Conservation (phyloP, 2,329 filamentous ascomycete genomes). For the Cordyceps cicadae region DNA sequence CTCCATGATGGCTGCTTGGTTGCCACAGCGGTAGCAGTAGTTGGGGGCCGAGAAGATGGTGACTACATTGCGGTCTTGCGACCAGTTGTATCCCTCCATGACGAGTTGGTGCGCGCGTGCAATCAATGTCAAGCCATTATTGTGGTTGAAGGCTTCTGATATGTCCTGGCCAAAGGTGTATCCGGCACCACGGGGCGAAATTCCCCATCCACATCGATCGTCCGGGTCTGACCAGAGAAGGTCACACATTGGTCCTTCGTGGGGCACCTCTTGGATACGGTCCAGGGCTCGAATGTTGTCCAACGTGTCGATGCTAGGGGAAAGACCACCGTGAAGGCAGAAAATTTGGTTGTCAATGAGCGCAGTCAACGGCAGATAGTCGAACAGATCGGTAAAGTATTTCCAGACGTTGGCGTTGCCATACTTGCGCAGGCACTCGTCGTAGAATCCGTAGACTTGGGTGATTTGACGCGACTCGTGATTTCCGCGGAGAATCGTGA, state of each 20-base stretch:
- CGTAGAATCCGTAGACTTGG: slow-evolving; percentile 98
- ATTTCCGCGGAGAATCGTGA: slow-evolving; percentile 94
- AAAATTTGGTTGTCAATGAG: slow-evolving; percentile 99
- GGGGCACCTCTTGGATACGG: slow-evolving; percentile 95
- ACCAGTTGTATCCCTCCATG: slow-evolving; percentile 99
- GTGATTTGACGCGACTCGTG: slow-evolving; percentile 97
- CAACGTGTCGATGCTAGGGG: slow-evolving; percentile 89
- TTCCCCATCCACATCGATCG: slow-evolving; percentile 92
- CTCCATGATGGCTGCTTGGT: slow-evolving; percentile 99
- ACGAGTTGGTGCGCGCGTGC: slow-evolving; percentile 95
- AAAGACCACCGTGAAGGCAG: slow-evolving; percentile 93
- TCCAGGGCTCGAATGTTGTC: slow-evolving; percentile 94
- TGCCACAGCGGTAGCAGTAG: slow-evolving; percentile 98
- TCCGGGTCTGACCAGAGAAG: slow-evolving; percentile 97
- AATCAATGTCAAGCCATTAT: slow-evolving; percentile 93
- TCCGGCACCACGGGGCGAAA: slow-evolving; percentile 86
- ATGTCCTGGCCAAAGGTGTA: slow-evolving; percentile 97
- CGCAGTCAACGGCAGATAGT: slow-evolving; percentile 91
- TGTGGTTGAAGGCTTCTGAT: slow-evolving; percentile 97
- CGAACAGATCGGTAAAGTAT: slow-evolving; percentile 99
- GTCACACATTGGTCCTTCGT: slow-evolving; percentile 98
- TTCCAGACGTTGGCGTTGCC: slow-evolving; percentile 99
- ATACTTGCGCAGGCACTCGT: slow-evolving; percentile 95
- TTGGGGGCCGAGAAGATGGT: slow-evolving; percentile 95
- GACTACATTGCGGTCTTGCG: slow-evolving; percentile 93